phyloP scores from a whole-genome alignment of 768 basidiomycete genomes.

The Naematelia encephala region DNA sequence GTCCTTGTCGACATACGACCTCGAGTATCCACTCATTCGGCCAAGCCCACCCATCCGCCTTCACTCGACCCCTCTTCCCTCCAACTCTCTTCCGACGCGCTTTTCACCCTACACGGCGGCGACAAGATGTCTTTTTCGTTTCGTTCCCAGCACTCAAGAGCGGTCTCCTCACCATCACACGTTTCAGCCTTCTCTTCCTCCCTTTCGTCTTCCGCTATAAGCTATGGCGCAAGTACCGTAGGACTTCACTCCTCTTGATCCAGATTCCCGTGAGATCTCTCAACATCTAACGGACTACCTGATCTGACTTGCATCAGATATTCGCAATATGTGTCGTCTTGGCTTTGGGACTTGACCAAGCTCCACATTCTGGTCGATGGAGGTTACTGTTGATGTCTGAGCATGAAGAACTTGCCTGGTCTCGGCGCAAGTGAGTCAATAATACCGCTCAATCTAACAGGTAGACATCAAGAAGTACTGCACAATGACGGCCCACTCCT shows the following conservation, averaged over 20 bases:
- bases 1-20: no score
- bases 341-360: constrained; percentile 54
- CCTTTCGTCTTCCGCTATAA: constrained; percentile 43
- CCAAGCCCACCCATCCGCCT: background rate
- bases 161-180: constrained; percentile 50
- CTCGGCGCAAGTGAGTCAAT: constrained; percentile 45
- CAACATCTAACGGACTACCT: background rate
- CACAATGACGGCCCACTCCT: constrained; percentile 50
- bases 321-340: constrained; percentile 53
- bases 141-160: constrained; percentile 54
- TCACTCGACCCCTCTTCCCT: background rate
- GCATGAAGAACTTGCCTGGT: constrained; percentile 54
- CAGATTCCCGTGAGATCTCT: constrained; percentile 51
- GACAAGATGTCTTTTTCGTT: constrained; percentile 54
- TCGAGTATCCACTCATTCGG: background rate
- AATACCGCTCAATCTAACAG: background rate
- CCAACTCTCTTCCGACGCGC: constrained; percentile 1
- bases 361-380: constrained; percentile 53
- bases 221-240: constrained; percentile 52
- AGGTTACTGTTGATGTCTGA: constrained; percentile 55
- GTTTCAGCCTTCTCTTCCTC: constrained; percentile 47
- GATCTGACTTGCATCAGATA: constrained; percentile 34
- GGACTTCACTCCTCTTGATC: constrained; percentile 50
- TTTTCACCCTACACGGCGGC: constrained; percentile 47
- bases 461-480: constrained; percentile 52